Conservation (phyloP, 2,329 filamentous ascomycete species). For the Coniochaeta prunicola region DNA sequence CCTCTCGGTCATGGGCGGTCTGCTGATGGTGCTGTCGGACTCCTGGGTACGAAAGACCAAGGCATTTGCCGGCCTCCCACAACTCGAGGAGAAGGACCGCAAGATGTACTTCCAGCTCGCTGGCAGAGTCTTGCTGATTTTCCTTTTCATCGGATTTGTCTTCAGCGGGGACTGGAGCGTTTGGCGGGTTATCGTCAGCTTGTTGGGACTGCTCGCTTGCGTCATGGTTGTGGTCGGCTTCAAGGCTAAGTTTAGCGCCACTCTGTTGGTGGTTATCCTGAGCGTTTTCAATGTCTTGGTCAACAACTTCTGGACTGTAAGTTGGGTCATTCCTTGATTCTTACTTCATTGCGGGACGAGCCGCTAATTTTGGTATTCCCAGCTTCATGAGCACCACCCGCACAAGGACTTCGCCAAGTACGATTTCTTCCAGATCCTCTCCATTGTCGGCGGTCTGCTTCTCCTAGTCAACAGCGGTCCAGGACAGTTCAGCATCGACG, state of each 20-base stretch:
- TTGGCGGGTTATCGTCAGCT: conserved; percentile 76
- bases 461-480: conserved; percentile 98
- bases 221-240: conserved; percentile 99
- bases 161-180: conserved; percentile 91
- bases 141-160: conserved; percentile 94
- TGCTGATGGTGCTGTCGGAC: conserved; percentile 97
- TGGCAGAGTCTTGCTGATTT: conserved; percentile 89
- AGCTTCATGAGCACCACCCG: conserved; percentile 96
- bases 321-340: conserved; percentile 25
- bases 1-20: conserved; percentile 90
- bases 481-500: conserved; percentile 94
- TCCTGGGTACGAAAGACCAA: conserved; percentile 98
- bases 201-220: conserved; percentile 82
- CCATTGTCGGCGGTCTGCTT: conserved; percentile 92
- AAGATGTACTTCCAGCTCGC: conserved; percentile 99
- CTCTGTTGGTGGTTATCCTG: conserved; percentile 87
- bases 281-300: conserved; percentile 95
- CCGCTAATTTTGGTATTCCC: conserved; percentile 16
- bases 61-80: conserved; percentile 87
- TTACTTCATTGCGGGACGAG: conserved; percentile 2
- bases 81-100: conserved; percentile 96
- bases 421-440: conserved; percentile 99
- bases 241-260: conserved; percentile 98
- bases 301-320: conserved; percentile 99
- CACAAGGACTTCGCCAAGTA: conserved; percentile 99